Evolutionary conservation across 2,329 filamentous ascomycete genomes (phyloP).

Genomic region (Colletotrichum theobromicola): DNA sequence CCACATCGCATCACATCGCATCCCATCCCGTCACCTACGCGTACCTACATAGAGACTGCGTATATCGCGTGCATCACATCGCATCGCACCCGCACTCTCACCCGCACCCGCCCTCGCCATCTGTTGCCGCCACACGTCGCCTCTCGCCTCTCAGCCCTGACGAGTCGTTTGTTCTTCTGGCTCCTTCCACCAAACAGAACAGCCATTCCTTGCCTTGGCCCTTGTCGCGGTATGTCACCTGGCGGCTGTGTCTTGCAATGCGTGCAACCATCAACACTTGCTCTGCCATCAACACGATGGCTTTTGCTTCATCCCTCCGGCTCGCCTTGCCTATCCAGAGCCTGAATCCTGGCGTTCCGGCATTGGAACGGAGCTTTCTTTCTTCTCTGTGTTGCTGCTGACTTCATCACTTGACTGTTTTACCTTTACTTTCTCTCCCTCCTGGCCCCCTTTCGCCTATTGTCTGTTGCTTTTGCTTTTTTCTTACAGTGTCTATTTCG

Average conservation of each 20-base stretch:
- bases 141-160: not conserved
- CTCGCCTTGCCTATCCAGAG: not conserved
- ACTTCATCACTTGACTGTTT: not conserved
- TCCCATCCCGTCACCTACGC: conserved; percentile 3
- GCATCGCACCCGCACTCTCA: not conserved
- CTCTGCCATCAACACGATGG: not conserved
- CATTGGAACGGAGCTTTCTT: not conserved
- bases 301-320: not conserved
- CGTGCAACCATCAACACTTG: not conserved
- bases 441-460: not conserved
- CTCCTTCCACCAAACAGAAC: not conserved
- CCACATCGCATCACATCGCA: conserved; percentile 10
- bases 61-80: not conserved
- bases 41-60: not conserved
- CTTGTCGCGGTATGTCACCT: conserved; percentile 1
- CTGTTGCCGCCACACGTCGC: not conserved
- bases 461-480: not conserved
- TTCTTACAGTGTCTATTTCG: not conserved
- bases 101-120: not conserved
- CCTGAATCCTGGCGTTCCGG: not conserved
- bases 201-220: not conserved
- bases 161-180: not conserved
- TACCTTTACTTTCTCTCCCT: not conserved
- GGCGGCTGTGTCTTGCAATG: conserved; percentile 12
- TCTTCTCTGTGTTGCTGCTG: not conserved